Conservation (phyloP, 768 basidiomycete species). For the Podaxis sp. region DNA sequence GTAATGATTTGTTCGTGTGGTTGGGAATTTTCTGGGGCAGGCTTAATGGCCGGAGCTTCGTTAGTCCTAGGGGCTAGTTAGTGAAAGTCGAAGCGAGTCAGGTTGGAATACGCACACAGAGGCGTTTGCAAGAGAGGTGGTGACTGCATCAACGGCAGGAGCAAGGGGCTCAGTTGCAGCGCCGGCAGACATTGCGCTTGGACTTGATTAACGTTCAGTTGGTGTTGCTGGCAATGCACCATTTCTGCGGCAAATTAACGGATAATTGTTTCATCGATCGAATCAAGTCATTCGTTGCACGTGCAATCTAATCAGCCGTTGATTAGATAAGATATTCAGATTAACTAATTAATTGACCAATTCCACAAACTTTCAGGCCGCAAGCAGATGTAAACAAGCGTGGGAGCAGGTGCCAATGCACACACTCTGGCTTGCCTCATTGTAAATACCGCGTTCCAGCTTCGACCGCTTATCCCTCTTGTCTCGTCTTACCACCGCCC, state of each 20-base stretch:
- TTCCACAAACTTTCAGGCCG: slow-evolving; percentile 24
- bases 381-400: slow-evolving; percentile 26
- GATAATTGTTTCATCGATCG: slow-evolving; percentile 6
- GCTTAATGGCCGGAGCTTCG: neutral
- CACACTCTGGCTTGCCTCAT: slow-evolving; percentile 27
- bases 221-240: neutral
- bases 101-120: neutral
- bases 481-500: slow-evolving; percentile 19
- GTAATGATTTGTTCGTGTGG: slow-evolving; percentile 77
- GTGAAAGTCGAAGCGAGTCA: neutral
- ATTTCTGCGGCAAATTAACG: neutral
- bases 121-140: slow-evolving; percentile 2
- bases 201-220: neutral
- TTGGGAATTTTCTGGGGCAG: slow-evolving; percentile 14
- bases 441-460: slow-evolving; percentile 25
- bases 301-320: neutral
- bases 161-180: neutral
- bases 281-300: neutral
- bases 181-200: slow-evolving; percentile 3
- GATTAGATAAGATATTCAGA: slow-evolving; percentile 5
- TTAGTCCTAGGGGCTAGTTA: neutral
- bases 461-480: slow-evolving; percentile 9
- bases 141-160: neutral
- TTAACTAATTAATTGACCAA: slow-evolving; percentile 17
- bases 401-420: slow-evolving; percentile 26